These are phyloP conservation scores for Spironucleus salmonicida DNA, from an alignment of 208 protist species.

Conservation along the genomic window DNA sequence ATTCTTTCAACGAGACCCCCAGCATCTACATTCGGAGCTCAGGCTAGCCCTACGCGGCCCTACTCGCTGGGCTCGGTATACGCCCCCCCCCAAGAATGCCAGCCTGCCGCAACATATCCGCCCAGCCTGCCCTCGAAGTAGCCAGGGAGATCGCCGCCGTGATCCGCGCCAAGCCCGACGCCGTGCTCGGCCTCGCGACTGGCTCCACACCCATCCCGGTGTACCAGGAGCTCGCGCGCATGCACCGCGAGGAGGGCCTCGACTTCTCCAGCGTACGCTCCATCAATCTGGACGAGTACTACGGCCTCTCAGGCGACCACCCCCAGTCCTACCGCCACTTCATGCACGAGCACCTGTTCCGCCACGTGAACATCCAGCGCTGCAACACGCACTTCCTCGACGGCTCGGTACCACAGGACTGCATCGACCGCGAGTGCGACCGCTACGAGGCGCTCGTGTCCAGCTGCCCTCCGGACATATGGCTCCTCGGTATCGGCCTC, in stretches of 20 bases:
- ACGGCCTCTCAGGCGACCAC: conserved; percentile 1
- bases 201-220: conserved; percentile 12
- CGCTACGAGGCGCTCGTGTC: conserved; percentile 15
- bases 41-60: no score
- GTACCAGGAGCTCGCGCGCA: neutral
- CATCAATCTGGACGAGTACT: conserved; percentile 35
- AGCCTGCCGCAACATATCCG: no score
- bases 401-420: neutral
- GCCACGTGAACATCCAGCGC: conserved; percentile 7
- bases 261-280: conserved; percentile 18
- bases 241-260: conserved; percentile 10
- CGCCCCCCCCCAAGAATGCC: no score
- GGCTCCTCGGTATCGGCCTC: conserved; percentile 29
- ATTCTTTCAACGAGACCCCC: no score
- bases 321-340: conserved; percentile 31
- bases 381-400: conserved; percentile 19
- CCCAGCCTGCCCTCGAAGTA: neutral
- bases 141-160: neutral
- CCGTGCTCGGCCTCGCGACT: conserved; percentile 24
- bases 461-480: neutral
- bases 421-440: neutral
- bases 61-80: no score
- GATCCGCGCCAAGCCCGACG: neutral
- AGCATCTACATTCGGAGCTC: no score
- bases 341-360: conserved; percentile 35